phyloP scores from a whole-genome alignment of 345 rosid genomes.

The Clausena lansium region DNA sequence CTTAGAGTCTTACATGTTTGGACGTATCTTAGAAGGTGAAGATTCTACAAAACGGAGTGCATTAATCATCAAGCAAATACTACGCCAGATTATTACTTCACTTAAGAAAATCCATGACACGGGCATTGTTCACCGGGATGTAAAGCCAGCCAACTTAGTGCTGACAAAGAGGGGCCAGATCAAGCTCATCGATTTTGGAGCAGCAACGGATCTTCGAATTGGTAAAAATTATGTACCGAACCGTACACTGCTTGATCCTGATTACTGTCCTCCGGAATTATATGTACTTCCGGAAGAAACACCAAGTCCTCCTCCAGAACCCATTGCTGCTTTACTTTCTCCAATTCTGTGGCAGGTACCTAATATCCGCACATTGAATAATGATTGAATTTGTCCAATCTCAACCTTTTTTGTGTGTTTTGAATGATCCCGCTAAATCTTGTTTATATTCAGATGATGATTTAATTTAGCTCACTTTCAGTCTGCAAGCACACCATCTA shows the following conservation, averaged over 20 bases:
- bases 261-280: slow-evolving; percentile 88
- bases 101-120: slow-evolving; percentile 86
- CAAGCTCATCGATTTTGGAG: slow-evolving; percentile 95
- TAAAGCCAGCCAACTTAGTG: slow-evolving; percentile 90
- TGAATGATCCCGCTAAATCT: not conserved
- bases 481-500: not conserved
- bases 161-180: slow-evolving; percentile 88
- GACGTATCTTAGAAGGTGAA: slow-evolving; percentile 70
- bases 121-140: slow-evolving; percentile 91
- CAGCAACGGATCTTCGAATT: slow-evolving; percentile 95
- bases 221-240: slow-evolving; percentile 87
- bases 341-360: slow-evolving; percentile 90
- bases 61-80: slow-evolving; percentile 82
- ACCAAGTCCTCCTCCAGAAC: slow-evolving; percentile 93
- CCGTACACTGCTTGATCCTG: slow-evolving; percentile 76
- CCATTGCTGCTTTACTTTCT: slow-evolving; percentile 85
- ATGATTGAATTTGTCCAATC: not conserved
- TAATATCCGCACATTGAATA: not conserved
- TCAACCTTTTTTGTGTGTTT: not conserved
- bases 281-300: slow-evolving; percentile 95
- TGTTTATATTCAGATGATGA: not conserved
- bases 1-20: slow-evolving; percentile 85
- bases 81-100: slow-evolving; percentile 88
- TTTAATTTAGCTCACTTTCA: not conserved
- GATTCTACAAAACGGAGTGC: slow-evolving; percentile 76